Evolutionary conservation across 2,329 filamentous ascomycete genomes (phyloP), one percentile per base, ranked within the genome.

Genomic region (Mycocentrospora acerina): DNA sequence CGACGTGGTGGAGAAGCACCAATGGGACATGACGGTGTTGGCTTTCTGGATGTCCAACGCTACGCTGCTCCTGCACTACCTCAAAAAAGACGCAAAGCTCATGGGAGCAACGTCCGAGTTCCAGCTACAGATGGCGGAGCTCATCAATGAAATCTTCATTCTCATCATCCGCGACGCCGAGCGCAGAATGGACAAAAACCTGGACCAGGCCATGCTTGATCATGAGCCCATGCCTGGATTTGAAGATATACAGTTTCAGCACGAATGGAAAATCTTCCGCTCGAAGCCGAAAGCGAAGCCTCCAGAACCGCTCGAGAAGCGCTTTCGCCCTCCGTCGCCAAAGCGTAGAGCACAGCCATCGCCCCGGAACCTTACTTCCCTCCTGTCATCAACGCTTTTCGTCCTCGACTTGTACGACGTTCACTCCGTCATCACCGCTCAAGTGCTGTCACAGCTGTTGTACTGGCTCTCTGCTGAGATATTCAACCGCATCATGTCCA

Each of bases 21-120:
- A 98, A 63, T 97, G 93, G 93, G 93, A 98, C 63, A 98, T 98
- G 93, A 98, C 93, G 0, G 95, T 98, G 52, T 75, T 98, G 25
- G 93, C 93, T 2, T 98, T 98, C 63, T 98, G 93, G 93, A 90
- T 96, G 59, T 97, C 93, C 2, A 98, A 98, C 66, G 90, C 89
- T 7, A 98, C 93, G 0, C 72, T 98, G 26, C 73, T 98, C n/a
- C 74, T 97, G 36, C 91, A 98, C 67, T 98, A 98, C 63, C 75
- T 98, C 37, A 96, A 95, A 66, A 98, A 98, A 69, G 93, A 98
- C 56, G 72, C 79, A 5, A 90, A 89, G 0, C 72, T 97, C 13
- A 79, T 90, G 6, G 80, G 85, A 59, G 84, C 86, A 7, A 97
- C 91, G 0, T 80, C 83, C 1, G 85, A 93, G 52, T 97, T 96